Conservation (phyloP, 2,329 filamentous ascomycete genomes). For the Exophiala alcalophila region DNA sequence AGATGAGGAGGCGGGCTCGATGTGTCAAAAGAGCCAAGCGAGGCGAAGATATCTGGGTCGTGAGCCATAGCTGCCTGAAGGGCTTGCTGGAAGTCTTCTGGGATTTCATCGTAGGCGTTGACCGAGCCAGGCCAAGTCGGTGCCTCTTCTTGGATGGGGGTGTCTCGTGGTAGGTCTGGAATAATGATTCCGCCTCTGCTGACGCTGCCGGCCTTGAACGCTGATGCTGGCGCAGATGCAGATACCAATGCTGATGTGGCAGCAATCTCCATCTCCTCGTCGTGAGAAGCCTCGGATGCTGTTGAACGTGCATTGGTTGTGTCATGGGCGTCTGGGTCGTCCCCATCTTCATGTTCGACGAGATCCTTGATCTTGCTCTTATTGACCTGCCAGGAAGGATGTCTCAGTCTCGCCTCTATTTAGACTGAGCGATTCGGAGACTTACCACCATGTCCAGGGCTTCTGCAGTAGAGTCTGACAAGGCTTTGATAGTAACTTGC, state of each 20-base stretch:
- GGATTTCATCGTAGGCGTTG: slow-evolving; percentile 5
- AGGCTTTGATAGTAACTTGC: slow-evolving; percentile 13
- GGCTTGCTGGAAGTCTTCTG: slow-evolving; percentile 10
- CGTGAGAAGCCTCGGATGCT: background rate
- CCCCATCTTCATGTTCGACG: background rate
- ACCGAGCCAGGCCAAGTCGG: slow-evolving; percentile 1
- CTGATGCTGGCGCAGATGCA: too few species aligned
- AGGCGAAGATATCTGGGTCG: slow-evolving; percentile 3
- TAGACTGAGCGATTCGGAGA: background rate
- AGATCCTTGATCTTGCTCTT: slow-evolving; percentile 6
- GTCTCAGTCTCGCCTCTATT: background rate
- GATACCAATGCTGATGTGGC: too few species aligned
- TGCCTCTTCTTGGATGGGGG: background rate
- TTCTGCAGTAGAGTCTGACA: slow-evolving; percentile 10
- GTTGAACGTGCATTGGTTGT: slow-evolving; percentile 1
- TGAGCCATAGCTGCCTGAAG: slow-evolving; percentile 9
- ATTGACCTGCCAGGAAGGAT: slow-evolving; percentile 2
- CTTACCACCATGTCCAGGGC: slow-evolving; percentile 16
- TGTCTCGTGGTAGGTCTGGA: background rate
- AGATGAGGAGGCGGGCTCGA: background rate
- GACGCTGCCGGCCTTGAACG: background rate
- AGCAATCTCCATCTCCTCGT: background rate
- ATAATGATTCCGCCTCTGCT: background rate
- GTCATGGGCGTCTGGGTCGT: background rate
- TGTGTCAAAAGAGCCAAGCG: background rate